Percentiles rank a stretch among this genome's conserved stretches.
These are phyloP conservation scores for Quercus ilex DNA, from an alignment of 306 rosid species.

Conservation along the genomic window DNA sequence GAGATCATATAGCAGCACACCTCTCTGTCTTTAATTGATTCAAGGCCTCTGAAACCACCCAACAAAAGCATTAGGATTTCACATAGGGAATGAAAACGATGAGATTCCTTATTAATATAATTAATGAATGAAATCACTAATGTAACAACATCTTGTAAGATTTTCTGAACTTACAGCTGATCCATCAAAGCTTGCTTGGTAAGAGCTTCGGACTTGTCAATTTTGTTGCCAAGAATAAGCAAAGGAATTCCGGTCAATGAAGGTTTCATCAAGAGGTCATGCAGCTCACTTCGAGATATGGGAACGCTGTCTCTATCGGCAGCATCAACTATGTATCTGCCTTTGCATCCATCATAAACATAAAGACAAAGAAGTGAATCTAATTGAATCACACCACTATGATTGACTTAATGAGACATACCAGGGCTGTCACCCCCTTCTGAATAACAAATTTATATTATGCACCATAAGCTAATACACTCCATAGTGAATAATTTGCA, in stretches of 20 bases:
- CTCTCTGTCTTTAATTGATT: conserved; percentile 71
- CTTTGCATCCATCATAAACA: conserved; percentile 26
- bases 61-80: conserved; percentile 16
- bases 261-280: conserved; percentile 75
- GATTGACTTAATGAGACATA: conserved; percentile 1
- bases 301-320: conserved; percentile 94
- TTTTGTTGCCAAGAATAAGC: conserved; percentile 89
- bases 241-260: conserved; percentile 72
- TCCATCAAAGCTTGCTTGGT: conserved; percentile 86
- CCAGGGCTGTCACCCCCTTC: neutral
- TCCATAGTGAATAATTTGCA: neutral
- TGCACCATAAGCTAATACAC: neutral
- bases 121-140: neutral
- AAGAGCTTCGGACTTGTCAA: conserved; percentile 93
- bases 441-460: neutral
- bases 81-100: neutral
- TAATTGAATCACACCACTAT: neutral
- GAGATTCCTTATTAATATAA: neutral
- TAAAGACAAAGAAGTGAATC: neutral
- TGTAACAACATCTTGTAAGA: neutral
- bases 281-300: conserved; percentile 79
- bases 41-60: conserved; percentile 69
- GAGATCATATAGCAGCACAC: conserved; percentile 96
- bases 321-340: conserved; percentile 86
- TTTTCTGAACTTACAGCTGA: conserved; percentile 63